Evolutionary conservation across 208 protist species (phyloP), one percentile per base, ranked within the genome.

Genomic region (Trypanosoma avium): DNA sequence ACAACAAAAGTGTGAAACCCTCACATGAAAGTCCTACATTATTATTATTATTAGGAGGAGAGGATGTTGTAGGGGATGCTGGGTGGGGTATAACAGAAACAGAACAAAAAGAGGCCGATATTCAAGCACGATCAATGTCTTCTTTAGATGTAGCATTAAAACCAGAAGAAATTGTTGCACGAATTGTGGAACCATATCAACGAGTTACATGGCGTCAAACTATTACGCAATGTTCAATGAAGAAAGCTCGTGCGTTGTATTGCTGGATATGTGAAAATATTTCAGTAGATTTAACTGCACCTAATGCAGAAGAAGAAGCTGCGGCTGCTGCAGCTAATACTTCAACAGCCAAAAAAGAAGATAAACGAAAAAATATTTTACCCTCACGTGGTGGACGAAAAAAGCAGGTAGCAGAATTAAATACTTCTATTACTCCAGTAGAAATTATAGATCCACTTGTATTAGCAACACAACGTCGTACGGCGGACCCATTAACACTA

Each of bases 211-310:
- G 87, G 85, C 69, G 86, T 35, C 90, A 93, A 66, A 79, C 77
- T 13, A 53, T 32, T 3, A 56, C 62, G 52, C 79, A 89, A 66
- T 87, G 84, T 33, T 35, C 70, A 35, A 63, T 88, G 15, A 88
- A 82, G 60, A 82, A 80, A 57, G 76, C 78, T 9, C 75, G 86
- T 4, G 74, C 62, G 33, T 3, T 93, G 27, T 96, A 90, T 54
- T 40, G 24, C 55, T 96, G 86, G 86, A 66, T 96, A 1, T 84
- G 81, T 61, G 43, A 58, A 2, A 50, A 93, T 58, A 57, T 96
- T 32, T 53, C 57, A 5, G 43, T 82, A 15, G 69, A 62, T 19
- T 1, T 67, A 13, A 42, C 46, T n/a, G 24, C 26, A 4, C 49
- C 26, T 13, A 13, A 53, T 17, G 12, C 45, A 43, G 40, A 3